Evolutionary conservation across 2,329 filamentous ascomycete species (phyloP), one percentile per base, ranked within the genome.

Genomic region (Raffaelea arxii): DNA sequence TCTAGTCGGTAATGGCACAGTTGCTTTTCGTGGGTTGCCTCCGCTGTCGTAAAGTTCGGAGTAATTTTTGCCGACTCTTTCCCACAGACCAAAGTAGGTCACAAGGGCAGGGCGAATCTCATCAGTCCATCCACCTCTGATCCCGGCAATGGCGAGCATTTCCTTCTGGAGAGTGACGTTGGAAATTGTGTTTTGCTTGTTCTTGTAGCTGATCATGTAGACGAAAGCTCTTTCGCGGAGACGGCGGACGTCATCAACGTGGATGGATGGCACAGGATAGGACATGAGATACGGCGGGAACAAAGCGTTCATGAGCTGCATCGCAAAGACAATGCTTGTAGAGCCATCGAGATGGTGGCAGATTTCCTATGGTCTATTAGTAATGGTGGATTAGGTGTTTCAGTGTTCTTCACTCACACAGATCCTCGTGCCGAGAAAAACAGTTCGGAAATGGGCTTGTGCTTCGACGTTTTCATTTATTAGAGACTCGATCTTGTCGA

Each of bases 231-330:
- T 36, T 7, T 48, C 44, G 4, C 54, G 51, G 9, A 55, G 9
- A 6, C 21, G 22, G 3, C 35, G 40, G 2, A 55, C 37, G 2
- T 50, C 44, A 12, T 46, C n/a, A 2, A 44, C 36, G 2, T 18
- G 24, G 41, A 54, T 51, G 3, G 24, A 44, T 1, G 44, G 48
- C 3, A 49, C 47, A 1, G 51, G 54, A 23, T 53, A 55, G 1
- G 47, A 44, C 36, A 49, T 25, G 16, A 51, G 45, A n/a, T 54
- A 53, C 0, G 54, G 54, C 2, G 54, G 54, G 25, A 55, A 52
- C 2, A 55, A 44, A 2, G 54, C 46, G 44, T 55, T 55, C 22
- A 54, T 43, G 1, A 56, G 41, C 38, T 52, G 49, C 35, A 54
- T 39, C 5, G 52, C 25, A 30, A 53, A 52, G 2, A 24, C 12